Percentiles rank a stretch among this genome's conserved stretches.
These are phyloP conservation scores for Cordyceps militaris DNA, from an alignment of 2,329 filamentous ascomycete genomes.

Conservation along the genomic window DNA sequence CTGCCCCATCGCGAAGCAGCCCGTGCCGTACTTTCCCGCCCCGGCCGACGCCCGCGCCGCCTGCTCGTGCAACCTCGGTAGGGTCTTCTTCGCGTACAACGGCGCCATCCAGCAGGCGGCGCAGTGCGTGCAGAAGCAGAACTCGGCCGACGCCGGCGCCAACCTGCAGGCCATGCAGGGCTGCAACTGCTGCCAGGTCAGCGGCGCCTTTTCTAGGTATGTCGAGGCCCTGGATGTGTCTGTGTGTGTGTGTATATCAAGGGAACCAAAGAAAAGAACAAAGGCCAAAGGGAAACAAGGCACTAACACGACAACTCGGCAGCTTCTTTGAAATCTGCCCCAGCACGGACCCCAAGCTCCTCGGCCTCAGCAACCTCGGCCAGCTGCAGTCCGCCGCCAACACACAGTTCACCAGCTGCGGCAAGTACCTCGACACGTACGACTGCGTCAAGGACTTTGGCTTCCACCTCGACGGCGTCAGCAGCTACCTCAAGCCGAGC, in stretches of 20 bases:
- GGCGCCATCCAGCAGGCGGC: constrained; percentile 15
- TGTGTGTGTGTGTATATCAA: too few relatives aligned
- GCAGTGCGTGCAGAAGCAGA: constrained; percentile 18
- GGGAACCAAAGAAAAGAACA: neutral
- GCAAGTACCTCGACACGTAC: constrained; percentile 17
- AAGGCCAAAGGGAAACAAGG: neutral
- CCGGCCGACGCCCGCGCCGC: constrained; percentile 26
- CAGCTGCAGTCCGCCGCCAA: constrained; percentile 16
- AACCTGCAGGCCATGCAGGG: constrained; percentile 20
- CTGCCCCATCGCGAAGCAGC: constrained; percentile 23
- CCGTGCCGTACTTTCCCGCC: constrained; percentile 32
- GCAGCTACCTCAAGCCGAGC: constrained; percentile 18
- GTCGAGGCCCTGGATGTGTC: too few relatives aligned
- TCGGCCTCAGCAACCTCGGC: constrained; percentile 17
- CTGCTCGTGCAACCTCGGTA: constrained; percentile 31
- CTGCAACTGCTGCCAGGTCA: constrained; percentile 29
- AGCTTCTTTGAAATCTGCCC: constrained; percentile 28
- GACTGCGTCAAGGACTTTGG: constrained; percentile 19
- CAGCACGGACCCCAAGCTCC: constrained; percentile 21
- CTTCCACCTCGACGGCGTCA: constrained; percentile 19
- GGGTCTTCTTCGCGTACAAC: constrained; percentile 20
- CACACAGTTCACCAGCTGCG: constrained; percentile 14
- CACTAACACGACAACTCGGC: neutral
- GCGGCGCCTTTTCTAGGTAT: constrained; percentile 29
- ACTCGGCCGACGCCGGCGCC: constrained; percentile 17